These are phyloP conservation scores for Meredithiella fracta DNA, from an alignment of 2,329 filamentous ascomycete genomes.

Conservation along the genomic window DNA sequence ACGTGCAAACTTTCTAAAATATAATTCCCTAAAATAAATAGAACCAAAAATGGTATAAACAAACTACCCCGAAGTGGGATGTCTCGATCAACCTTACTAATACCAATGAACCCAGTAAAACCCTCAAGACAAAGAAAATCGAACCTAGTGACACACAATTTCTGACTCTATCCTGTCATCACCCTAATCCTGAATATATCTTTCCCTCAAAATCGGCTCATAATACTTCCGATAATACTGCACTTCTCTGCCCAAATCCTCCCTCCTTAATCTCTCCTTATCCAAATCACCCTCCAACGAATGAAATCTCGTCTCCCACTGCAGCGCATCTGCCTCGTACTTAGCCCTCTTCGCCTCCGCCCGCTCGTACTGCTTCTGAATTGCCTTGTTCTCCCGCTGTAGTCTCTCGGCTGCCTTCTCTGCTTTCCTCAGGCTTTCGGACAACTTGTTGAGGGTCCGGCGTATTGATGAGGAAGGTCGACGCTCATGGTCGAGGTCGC, in stretches of 20 bases:
- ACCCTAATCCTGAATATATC: constrained; percentile 10
- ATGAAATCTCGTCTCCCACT: constrained; percentile 15
- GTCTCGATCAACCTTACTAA: too few species aligned
- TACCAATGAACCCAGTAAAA: not conserved
- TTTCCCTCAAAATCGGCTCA: constrained; percentile 17
- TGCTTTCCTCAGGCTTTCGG: not conserved
- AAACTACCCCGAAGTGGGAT: not conserved
- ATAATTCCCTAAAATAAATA: not conserved
- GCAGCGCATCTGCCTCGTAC: not conserved
- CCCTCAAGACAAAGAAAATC: not conserved
- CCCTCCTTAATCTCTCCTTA: constrained; percentile 13
- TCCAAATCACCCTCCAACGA: constrained; percentile 11
- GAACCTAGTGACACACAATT: not conserved
- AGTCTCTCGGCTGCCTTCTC: not conserved
- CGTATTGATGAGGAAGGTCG: not conserved
- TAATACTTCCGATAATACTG: constrained; percentile 12
- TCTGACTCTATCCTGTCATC: not conserved
- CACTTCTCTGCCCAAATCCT: constrained; percentile 13
- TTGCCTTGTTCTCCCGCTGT: not conserved
- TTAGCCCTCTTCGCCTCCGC: not conserved
- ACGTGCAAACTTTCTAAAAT: too few species aligned
- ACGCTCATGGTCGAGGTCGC: too few species aligned
- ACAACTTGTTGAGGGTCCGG: not conserved
- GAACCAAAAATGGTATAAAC: constrained; percentile 1
- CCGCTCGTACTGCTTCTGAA: not conserved